Evolutionary conservation across 2,329 filamentous ascomycete genomes (phyloP), one percentile per base, ranked within the genome.

Genomic region (Pochonia chlamydosporia): DNA sequence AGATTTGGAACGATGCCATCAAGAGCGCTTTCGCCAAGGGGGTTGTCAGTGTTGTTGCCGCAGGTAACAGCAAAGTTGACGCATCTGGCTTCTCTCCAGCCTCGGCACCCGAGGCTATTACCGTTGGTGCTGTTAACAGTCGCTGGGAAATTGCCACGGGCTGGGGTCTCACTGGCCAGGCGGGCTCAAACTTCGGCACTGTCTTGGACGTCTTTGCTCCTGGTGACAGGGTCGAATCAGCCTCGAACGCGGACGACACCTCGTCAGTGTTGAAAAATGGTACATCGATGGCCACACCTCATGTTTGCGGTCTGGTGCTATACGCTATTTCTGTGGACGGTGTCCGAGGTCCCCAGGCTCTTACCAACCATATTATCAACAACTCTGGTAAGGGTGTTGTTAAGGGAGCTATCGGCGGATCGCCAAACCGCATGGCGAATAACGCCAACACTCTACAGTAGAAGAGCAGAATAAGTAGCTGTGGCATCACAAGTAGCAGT

Each of bases 281-380:
- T 26, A 85, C 82, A 5, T 79, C 74, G 28, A 84, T 84, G 80
- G 77, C 81, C 2, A 66, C 72, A 3, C 81, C 81, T 0, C 80
- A 84, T 57, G 69, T 85, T 46, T 69, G 77, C 23, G 82, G 82
- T 11, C 61, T 85, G 13, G 53, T 74, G 8, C 68, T 77, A n/a
- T 84, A 83, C 59, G 61, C 84, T 23, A 58, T 75, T 49, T 64
- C 59, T 13, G 60, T 75, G 2, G 70, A 77, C 57, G 56, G 59
- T 21, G 48, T 51, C 24, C 54, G 51, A 9, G 67, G 65, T n/a
- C 73, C 78, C 1, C 60, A 64, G 43, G 65, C 63, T 26, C 66
- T 79, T 26, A 65, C 62, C 25, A 31, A 56, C 25, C 63, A 68
- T 39, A 67, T 79, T 48, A 35, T 35, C n/a, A 35, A 9, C 5